phyloP scores from a whole-genome alignment of 2,329 filamentous ascomycete genomes.

The Ramularia endophylla region DNA sequence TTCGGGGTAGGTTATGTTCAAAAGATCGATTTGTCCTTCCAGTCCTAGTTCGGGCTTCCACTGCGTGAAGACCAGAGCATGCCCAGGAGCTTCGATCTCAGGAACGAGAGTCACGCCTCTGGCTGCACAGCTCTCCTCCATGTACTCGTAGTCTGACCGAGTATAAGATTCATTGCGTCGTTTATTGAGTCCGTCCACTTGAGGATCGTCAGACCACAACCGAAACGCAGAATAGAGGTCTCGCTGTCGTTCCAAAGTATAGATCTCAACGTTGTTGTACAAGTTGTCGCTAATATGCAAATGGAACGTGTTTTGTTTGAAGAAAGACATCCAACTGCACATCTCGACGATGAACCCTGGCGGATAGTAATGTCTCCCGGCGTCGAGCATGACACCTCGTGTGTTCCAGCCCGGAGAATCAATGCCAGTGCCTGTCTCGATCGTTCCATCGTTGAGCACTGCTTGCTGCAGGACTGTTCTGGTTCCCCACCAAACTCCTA shows the following conservation, averaged over 20 bases:
- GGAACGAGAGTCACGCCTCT: slow-evolving; percentile 55
- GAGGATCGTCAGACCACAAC: slow-evolving; percentile 44
- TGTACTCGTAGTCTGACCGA: slow-evolving; percentile 44
- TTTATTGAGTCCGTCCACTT: slow-evolving; percentile 46
- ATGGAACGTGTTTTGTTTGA: slow-evolving; percentile 56
- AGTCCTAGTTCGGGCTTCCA: slow-evolving; percentile 54
- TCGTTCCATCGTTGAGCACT: slow-evolving; percentile 33
- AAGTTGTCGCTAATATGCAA: slow-evolving; percentile 55
- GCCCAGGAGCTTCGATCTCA: slow-evolving; percentile 56
- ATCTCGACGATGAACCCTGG: slow-evolving; percentile 50
- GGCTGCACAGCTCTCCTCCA: slow-evolving; percentile 48
- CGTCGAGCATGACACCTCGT: slow-evolving; percentile 41
- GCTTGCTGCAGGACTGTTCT: slow-evolving; percentile 50
- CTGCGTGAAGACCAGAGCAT: slow-evolving; percentile 51
- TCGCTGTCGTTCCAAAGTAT: slow-evolving; percentile 43
- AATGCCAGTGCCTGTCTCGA: slow-evolving; percentile 39
- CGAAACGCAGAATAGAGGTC: slow-evolving; percentile 52
- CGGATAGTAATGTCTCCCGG: slow-evolving; percentile 52
- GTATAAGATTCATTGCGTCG: slow-evolving; percentile 52
- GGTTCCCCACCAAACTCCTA: slow-evolving; percentile 55
- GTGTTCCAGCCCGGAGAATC: slow-evolving; percentile 47
- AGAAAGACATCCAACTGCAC: slow-evolving; percentile 56
- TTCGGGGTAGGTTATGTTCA: slow-evolving; percentile 52
- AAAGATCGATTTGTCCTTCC: slow-evolving; percentile 41
- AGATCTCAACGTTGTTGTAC: slow-evolving; percentile 45